phyloP scores from a whole-genome alignment of 225 moss, liverwort and hornwort species.

The Neckera pumila region DNA sequence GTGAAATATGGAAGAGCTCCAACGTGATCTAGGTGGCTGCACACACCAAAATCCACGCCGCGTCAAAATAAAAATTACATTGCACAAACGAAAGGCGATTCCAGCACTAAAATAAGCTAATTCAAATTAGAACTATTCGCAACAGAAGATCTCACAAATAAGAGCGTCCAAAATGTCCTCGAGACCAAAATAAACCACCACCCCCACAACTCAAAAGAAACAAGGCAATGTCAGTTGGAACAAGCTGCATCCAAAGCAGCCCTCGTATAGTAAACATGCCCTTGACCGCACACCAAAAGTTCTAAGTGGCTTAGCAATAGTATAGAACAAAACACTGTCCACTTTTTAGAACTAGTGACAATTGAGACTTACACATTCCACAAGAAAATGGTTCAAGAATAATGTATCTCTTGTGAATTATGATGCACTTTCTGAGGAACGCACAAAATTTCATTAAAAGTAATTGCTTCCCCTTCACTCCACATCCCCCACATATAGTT shows the following conservation, averaged over 20 bases:
- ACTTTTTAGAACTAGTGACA: not conserved
- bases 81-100: not conserved
- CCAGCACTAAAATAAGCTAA: not conserved
- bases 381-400: not conserved
- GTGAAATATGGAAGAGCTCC: conserved; percentile 97
- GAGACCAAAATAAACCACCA: not conserved
- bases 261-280: not conserved
- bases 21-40: conserved; percentile 94
- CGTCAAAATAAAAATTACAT: not conserved
- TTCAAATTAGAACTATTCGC: not conserved
- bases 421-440: not conserved
- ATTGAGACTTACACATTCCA: not conserved
- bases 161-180: not conserved
- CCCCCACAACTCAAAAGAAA: not conserved
- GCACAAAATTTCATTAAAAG: not conserved
- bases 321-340: not conserved
- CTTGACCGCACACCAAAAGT: not conserved
- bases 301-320: not conserved
- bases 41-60: not conserved
- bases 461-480: not conserved
- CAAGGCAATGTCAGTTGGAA: not conserved
- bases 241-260: not conserved
- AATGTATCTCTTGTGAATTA: not conserved
- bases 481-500: not conserved
- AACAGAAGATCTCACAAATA: not conserved